A percentile compares a stretch with the other conserved stretches of the same genome.
These are phyloP conservation scores for Echeveria elegans DNA, from an alignment of 164 flowering plant species.

Conservation along the genomic window DNA sequence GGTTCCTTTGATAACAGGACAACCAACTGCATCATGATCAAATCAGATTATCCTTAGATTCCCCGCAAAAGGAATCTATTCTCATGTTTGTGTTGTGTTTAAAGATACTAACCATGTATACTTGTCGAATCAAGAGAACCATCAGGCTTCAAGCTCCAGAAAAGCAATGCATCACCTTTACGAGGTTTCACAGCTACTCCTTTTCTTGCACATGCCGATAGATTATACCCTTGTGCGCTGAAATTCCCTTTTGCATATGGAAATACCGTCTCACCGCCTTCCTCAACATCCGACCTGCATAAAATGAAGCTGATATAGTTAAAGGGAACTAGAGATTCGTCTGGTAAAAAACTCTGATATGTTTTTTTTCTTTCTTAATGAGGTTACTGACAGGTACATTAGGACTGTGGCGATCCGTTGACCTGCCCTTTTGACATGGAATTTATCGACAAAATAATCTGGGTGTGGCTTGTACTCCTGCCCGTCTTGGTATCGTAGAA, in stretches of 20 bases:
- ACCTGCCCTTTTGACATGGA: constrained; percentile 71
- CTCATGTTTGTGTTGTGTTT: too few species aligned
- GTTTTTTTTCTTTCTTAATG: too few species aligned
- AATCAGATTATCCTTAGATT: too few species aligned
- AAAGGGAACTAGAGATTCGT: neutral
- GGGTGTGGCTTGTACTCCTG: constrained; percentile 68
- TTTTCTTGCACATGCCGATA: constrained; percentile 44
- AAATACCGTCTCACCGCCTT: neutral
- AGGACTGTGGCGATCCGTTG: constrained; percentile 88
- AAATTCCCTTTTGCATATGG: constrained; percentile 12
- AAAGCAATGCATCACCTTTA: constrained; percentile 88
- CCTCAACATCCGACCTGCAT: neutral
- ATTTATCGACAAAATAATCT: constrained; percentile 81
- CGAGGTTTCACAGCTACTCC: constrained; percentile 77
- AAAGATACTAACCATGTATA: constrained; percentile 60
- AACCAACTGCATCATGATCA: constrained; percentile 24
- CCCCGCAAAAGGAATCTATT: too few species aligned
- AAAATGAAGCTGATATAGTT: neutral
- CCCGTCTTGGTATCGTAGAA: constrained; percentile 88
- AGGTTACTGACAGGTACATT: constrained; percentile 65
- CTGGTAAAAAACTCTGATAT: too few species aligned
- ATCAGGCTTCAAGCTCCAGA: constrained; percentile 95
- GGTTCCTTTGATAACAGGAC: constrained; percentile 53
- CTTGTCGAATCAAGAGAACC: constrained; percentile 76
- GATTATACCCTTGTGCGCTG: constrained; percentile 62